A percentile compares a stretch with the other conserved stretches of the same genome.
Conservation (phyloP, 1,139 yeast species). For the Taphrina flavorubra region DNA sequence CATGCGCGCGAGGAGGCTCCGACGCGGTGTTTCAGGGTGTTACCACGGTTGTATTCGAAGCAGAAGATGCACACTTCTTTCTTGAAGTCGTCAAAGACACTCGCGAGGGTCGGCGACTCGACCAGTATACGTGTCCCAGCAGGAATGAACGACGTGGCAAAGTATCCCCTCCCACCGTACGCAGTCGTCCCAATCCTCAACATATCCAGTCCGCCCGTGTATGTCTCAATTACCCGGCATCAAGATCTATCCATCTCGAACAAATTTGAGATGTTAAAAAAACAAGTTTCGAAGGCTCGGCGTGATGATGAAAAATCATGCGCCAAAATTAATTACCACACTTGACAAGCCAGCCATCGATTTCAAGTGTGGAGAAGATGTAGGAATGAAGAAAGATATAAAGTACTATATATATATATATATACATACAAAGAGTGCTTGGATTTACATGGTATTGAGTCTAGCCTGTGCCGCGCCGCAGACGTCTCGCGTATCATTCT, state of each 20-base stretch:
- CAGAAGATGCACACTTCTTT: slow-evolving; percentile 71
- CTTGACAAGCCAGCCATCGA: background rate
- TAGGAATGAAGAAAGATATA: background rate
- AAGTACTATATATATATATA: background rate
- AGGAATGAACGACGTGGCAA: slow-evolving; percentile 56
- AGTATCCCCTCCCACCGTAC: slow-evolving; percentile 69
- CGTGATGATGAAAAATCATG: background rate
- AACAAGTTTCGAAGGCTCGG: background rate
- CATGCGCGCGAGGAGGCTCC: slow-evolving; percentile 37
- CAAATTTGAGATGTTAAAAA: no score
- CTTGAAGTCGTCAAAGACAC: slow-evolving; percentile 62
- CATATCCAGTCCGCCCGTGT: background rate
- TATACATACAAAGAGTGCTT: no score
- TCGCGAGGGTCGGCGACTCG: slow-evolving; percentile 57
- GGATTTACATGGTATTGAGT: background rate
- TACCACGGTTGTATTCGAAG: slow-evolving; percentile 60
- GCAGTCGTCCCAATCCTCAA: slow-evolving; percentile 47
- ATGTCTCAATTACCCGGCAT: no score
- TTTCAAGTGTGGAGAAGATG: background rate
- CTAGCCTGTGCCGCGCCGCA: slow-evolving; percentile 7
- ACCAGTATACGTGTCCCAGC: slow-evolving; percentile 56
- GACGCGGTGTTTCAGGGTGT: slow-evolving; percentile 55
- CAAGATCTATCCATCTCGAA: no score
- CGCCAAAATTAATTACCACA: slow-evolving; percentile 10
- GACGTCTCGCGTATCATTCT: background rate